Base-by-base conservation (phyloP, 2,329 filamentous ascomycete genomes). In the Metarhizium robertsii region DNA sequence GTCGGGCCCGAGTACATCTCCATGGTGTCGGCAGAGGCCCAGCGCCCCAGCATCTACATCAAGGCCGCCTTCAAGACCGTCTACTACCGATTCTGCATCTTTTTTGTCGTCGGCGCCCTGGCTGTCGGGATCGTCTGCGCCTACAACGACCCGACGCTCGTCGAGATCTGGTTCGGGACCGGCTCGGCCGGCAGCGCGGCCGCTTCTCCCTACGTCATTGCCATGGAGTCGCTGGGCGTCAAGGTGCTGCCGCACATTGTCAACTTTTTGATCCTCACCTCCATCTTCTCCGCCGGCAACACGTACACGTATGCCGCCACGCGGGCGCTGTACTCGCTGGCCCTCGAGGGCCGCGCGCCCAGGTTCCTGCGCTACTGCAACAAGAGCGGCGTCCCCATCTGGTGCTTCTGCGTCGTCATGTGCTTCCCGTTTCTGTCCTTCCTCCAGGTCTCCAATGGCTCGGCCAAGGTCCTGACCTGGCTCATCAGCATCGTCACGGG, bases 1-100 rank as follows among this genome's bases (percentile, higher is more conserved):
- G 80, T 80, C 29, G 85, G 85, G 0, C 84, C 84, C 2, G 85
- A 87, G 61, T 87, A 86, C 61, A 79, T 87, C 43, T 75, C 77
- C 29, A 83, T 81, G 62, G 88, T 87, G 0, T 83, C 88, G 18
- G 86, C 85, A 49, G 85, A 88, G 67, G 77, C 84, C 1, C 74
- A 85, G 61, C 80, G 84, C 58, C 85, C 85, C 0, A 77, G 84
- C 6, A 71, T 70, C 16, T 79, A 80, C 48, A 78, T 90, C 68
- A 85, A 85, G 30, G 77, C 77, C 51, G 86, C 86, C 1, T 89
- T 81, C 71, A 88, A 88, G 62, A 84, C 83, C 0, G 83, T 88
- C 7, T 88, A 88, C 69, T 86, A 84, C 65, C 81, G 87, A 50
- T 77, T 90, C 52, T 84, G 80, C 2, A 68, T 81, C 14, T 89